Percentiles rank a stretch among this genome's conserved stretches.
These are phyloP conservation scores for Guyanaporus albipodus DNA, from an alignment of 768 basidiomycete genomes.

Conservation along the genomic window DNA sequence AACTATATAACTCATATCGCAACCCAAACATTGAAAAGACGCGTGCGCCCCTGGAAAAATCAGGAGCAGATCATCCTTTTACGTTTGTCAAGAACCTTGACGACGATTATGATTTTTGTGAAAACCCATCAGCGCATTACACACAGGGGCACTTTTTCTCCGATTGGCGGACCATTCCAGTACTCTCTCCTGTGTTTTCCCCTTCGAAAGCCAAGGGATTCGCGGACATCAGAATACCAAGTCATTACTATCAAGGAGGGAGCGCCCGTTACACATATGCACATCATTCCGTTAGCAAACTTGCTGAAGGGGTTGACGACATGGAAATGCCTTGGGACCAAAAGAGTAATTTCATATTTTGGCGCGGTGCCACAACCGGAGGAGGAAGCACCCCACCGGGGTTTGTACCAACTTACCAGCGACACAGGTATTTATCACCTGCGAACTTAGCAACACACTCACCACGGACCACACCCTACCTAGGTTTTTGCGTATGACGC, in stretches of 20 bases:
- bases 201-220: conserved; percentile 86
- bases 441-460: neutral
- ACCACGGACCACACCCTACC: neutral
- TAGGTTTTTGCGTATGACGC: conserved; percentile 77
- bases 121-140: conserved; percentile 76
- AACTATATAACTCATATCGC: conserved; percentile 76
- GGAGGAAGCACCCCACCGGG: conserved; percentile 86
- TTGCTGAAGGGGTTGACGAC: conserved; percentile 68
- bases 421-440: conserved; percentile 59
- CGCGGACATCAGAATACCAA: conserved; percentile 88
- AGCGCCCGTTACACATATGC: conserved; percentile 84
- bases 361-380: conserved; percentile 95
- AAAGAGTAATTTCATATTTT: conserved; percentile 86
- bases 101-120: conserved; percentile 74
- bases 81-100: conserved; percentile 59
- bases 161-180: conserved; percentile 87
- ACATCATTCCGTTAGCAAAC: conserved; percentile 75
- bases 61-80: conserved; percentile 50
- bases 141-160: conserved; percentile 96
- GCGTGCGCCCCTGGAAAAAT: conserved; percentile 28
- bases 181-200: conserved; percentile 88
- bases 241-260: conserved; percentile 91
- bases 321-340: conserved; percentile 89
- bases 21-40: conserved; percentile 33
- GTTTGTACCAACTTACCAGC: conserved; percentile 77